Evolutionary conservation across 1,284 basidiomycete species (phyloP).

Genomic region (Tilletia walkeri): DNA sequence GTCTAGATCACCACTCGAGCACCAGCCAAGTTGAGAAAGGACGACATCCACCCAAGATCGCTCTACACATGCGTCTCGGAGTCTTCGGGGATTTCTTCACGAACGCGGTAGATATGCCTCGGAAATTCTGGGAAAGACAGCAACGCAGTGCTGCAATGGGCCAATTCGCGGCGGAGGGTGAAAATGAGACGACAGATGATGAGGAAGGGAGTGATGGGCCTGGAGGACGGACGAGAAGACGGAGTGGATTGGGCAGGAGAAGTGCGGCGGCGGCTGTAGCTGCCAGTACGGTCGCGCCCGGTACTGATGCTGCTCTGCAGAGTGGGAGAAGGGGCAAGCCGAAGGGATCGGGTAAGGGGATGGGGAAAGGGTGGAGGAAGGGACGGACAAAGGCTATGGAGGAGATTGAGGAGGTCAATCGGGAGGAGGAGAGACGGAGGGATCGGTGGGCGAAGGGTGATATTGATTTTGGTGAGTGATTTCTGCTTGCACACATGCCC

Average conservation of each 20-base stretch:
- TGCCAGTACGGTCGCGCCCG: not conserved
- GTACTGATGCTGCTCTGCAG: not conserved
- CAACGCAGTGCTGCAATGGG: not conserved
- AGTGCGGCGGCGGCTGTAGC: not conserved
- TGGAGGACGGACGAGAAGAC: not conserved
- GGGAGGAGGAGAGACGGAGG: not conserved
- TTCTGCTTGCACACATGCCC: no score
- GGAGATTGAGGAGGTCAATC: conserved; percentile 15
- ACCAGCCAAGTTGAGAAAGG: no score
- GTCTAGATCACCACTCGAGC: not conserved
- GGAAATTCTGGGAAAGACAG: conserved; percentile 13
- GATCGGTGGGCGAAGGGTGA: conserved; percentile 16
- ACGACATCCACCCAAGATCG: conserved; percentile 4
- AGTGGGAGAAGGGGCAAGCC: not conserved
- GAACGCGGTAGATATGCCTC: conserved; percentile 13
- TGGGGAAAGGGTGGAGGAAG: conserved; percentile 13
- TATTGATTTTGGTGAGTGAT: not conserved
- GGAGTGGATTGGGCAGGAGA: not conserved
- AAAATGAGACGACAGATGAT: not conserved
- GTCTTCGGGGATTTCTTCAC: not conserved
- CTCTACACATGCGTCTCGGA: conserved; percentile 11
- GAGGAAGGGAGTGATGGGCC: not conserved
- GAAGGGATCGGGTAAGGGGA: conserved; percentile 11
- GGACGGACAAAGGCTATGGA: conserved; percentile 15
- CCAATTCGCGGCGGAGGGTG: not conserved